Evolutionary conservation across 768 basidiomycete species (phyloP), one percentile per base, ranked within the genome.

Genomic region (Collybia mongolica): DNA sequence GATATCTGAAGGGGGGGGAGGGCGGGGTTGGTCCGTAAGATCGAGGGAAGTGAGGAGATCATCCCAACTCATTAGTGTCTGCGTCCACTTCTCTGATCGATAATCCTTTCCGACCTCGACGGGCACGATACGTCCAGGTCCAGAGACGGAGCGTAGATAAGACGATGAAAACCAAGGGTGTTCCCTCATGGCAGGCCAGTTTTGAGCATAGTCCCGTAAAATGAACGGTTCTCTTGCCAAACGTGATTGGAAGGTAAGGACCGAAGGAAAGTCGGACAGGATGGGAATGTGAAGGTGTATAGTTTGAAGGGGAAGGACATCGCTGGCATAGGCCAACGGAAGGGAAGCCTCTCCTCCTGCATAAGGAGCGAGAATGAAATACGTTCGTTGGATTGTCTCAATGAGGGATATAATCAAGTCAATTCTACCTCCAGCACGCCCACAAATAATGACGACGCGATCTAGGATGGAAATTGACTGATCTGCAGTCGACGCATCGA

Each of bases 91-190:
- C 18, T 81, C 79, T 9, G 74, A 70, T 23, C 90, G 83, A 66
- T 98, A 98, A 62, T 94, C 88, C 28, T 68, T 65, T 12, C 96
- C 96, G 15, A 97, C 69, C 67, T 98, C 96, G 6, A 98, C 85
- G 5, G 96, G 97, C 1, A 98, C 88, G 4, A 91, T 69, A 18
- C 97, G 79, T 1, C 89, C 94, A 38, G 80, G 81, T 12, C 97
- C 97, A 2, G 88, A 81, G 0, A 84, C 70, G 3, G 73, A 71
- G 12, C 76, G 75, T 1, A 99, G 77, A 63, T 99, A 98, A 2
- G 71, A 64, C 5, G 74, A 67, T 15, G 82, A 86, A 9, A 65
- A 55, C 96, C 96, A 98, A 3, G 82, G 76, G 48, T 79, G 82
- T 28, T 78, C 71, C 8, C 70, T 73, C 54, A 91, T 56, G 1